Base-by-base conservation (phyloP, 139 green algal species). In the Chlorella sp. region DNA sequence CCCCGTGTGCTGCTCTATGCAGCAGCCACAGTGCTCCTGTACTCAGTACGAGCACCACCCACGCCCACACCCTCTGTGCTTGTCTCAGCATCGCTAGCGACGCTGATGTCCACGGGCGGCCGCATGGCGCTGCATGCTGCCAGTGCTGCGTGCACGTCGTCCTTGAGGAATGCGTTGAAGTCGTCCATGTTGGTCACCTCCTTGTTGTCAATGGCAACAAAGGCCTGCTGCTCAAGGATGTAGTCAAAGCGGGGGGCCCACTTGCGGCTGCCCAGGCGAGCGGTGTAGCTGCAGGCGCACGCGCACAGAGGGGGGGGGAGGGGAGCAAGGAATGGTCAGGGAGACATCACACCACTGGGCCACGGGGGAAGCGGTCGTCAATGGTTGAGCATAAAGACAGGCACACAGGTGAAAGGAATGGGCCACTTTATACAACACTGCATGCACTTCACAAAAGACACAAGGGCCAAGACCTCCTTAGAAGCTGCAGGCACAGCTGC, bases 181-280 rank as follows among this genome's bases (percentile, higher is more conserved):
- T 60, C 42, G 66, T 94, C 91, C 27, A 77, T 2, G 69, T 96
- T 76, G 0, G 81, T 77, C 2, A 75, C 61, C 59, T 80, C 71
- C 60, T 87, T 86, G 55, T 84, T 83, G 76, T 96, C 91, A 33
- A 95, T 80, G 23, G 83, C 84, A 50, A 32, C 51, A 32, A 69
- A 69, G 5, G 63, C 70, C 80, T 96, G 91, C 87, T 99, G 95
- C 68, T 95, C 89, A 59, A 99, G 84, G 76, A 95, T 93, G 89
- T 99, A 99, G 87, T 98, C 94, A 76, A 98, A 98, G 69, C 94
- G 88, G 26, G 96, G 96, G 0, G 93, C 96, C 96, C 96, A 99
- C 88, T 99, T 99, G 67, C 96, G 83, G 50, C 83, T 90, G 69
- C 96, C 96, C 35, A 99, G 88, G 74, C 96, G 92, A 5, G 96